A percentile compares a stretch with the other conserved stretches of the same genome.
These are phyloP conservation scores for Macrolepiota albuminosa DNA, from an alignment of 768 basidiomycete genomes.

Conservation along the genomic window DNA sequence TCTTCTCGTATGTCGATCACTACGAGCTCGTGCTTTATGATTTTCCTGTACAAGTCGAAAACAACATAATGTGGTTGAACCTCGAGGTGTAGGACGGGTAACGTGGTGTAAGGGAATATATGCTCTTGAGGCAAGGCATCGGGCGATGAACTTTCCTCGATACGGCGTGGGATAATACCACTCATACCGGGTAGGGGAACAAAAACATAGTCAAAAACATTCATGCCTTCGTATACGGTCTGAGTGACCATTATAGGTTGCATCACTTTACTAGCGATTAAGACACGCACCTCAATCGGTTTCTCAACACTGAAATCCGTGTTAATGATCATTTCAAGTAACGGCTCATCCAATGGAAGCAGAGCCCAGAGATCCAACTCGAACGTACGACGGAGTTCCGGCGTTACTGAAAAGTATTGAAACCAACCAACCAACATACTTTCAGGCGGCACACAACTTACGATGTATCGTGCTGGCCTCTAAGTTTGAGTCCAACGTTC, in stretches of 20 bases:
- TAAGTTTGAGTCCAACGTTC: not conserved
- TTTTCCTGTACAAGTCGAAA: not conserved
- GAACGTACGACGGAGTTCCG: not conserved
- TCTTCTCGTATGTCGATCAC: not conserved
- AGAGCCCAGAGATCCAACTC: slow-evolving; percentile 1
- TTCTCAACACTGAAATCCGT: not conserved
- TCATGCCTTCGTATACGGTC: not conserved
- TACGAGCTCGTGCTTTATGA: not conserved
- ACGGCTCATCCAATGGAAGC: not conserved
- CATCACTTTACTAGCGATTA: not conserved
- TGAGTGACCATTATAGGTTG: not conserved
- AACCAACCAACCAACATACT: not conserved
- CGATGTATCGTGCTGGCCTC: not conserved
- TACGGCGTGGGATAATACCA: not conserved
- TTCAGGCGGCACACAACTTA: not conserved
- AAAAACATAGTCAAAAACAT: not conserved
- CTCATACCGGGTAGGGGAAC: not conserved
- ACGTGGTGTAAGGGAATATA: too few species aligned
- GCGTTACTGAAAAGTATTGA: not conserved
- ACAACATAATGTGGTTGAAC: not conserved
- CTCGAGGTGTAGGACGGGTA: not conserved
- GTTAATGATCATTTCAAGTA: not conserved
- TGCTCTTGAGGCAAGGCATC: too few species aligned
- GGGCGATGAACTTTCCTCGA: not conserved
- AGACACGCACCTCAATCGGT: not conserved